Percentiles rank a stretch among this genome's conserved stretches.
Conservation (phyloP, 2,329 filamentous ascomycete species). For the Aspergillus aculeatinus region DNA sequence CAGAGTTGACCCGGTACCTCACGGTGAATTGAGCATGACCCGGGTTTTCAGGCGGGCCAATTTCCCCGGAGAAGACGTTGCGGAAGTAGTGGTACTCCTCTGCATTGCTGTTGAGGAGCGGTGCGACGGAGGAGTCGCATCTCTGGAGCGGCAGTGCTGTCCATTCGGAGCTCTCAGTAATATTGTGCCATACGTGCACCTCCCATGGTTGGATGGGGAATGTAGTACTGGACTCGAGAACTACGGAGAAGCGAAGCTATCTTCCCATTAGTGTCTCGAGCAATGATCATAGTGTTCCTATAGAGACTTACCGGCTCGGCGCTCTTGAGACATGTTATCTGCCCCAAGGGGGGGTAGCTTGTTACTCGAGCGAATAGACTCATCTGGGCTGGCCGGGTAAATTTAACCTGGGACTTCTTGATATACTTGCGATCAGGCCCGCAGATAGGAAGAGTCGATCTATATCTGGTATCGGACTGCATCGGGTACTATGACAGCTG, state of each 20-base stretch:
- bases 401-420: conserved; percentile 22
- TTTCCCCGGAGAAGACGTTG: conserved; percentile 34
- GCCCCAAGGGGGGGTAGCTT: conserved; percentile 71
- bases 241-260: conserved; percentile 62
- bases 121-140: conserved; percentile 25
- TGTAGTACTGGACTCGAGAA: conserved; percentile 64
- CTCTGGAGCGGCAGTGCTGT: conserved; percentile 56
- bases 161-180: conserved; percentile 56
- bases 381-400: conserved; percentile 40
- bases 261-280: neutral
- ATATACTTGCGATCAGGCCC: conserved; percentile 11
- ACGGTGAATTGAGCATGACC: conserved; percentile 43
- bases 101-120: conserved; percentile 28
- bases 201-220: conserved; percentile 64
- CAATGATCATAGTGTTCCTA: too few relatives aligned
- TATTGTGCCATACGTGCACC: conserved; percentile 72
- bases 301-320: conserved; percentile 18
- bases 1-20: conserved; percentile 40
- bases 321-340: conserved; percentile 62
- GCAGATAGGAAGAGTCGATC: conserved; percentile 23
- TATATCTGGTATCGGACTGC: conserved; percentile 13
- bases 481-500: conserved; percentile 1
- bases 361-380: conserved; percentile 56
- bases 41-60: conserved; percentile 28
- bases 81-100: conserved; percentile 29